Base-by-base conservation (phyloP, 768 basidiomycete species). In the Serendipita sp. region DNA sequence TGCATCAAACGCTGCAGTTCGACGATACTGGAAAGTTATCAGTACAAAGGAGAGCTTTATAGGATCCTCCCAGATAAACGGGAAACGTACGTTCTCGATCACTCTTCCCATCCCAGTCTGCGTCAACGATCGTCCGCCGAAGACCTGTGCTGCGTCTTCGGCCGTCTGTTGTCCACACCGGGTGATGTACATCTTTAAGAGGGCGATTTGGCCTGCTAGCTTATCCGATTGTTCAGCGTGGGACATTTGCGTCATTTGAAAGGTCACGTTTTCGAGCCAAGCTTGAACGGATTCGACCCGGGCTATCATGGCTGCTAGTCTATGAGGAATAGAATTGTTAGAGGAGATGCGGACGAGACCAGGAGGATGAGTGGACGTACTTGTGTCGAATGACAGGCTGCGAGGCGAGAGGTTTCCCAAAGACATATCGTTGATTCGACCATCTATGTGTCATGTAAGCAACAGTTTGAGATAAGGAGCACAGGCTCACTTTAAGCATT, bases 191-290 rank as follows among this genome's bases (percentile, higher is more conserved):
- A 91, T 87, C 75, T 97, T 97, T 70, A 92, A 78, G 53, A 95
- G 79, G 11, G 86, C 92, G 69, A 95, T 92, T 3, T 86, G 82
- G 2, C 89, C 92, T n/a, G 92, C 92, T 8, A 96, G 76, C 70
- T 88, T 87, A 67, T 84, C 83, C 0, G 91, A 86, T 75, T 89
- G 89, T 72, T 94, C 84, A 63, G 78, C 78, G 70, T 94, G 94
- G 56, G 78, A 80, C 93, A 94, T 94, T 86, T 94, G 73, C 3
- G 48, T 90, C 92, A 95, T 94, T 73, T 96, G 92, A 72, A 86
- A 83, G 2, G 92, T 96, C 64, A 96, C 78, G 24, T 78, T 81
- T 77, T 98, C 94, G 10, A 93, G 81, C 92, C 92, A 96, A 58
- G 84, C 84, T 71, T 95, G 93, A 78, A 84, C 18, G 80, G 75